Percentiles rank a stretch among this genome's conserved stretches.
phyloP scores from a whole-genome alignment of 352 stramenopile species.

The Globisporangium abappressorium region DNA sequence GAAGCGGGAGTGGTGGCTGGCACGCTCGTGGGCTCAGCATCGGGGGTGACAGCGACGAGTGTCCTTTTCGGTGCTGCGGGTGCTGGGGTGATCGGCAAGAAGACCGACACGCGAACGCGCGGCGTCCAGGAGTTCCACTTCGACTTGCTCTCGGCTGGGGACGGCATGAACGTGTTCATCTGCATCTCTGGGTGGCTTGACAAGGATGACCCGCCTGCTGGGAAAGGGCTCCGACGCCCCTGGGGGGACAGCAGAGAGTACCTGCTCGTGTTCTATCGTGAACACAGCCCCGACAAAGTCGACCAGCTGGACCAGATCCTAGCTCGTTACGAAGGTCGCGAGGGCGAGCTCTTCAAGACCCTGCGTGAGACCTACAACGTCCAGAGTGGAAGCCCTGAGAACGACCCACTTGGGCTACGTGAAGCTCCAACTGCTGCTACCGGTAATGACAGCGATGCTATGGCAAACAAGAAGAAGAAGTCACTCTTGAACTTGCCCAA shows the following conservation, averaged over 20 bases:
- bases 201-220: neutral
- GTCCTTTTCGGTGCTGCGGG: conserved; percentile 78
- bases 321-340: neutral
- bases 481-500: conserved; percentile 10
- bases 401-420: conserved; percentile 43
- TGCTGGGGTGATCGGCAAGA: conserved; percentile 73
- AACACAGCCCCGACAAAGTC: neutral
- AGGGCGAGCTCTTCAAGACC: neutral
- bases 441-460: neutral
- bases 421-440: neutral
- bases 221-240: neutral
- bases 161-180: conserved; percentile 31
- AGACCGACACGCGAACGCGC: conserved; percentile 69
- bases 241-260: neutral
- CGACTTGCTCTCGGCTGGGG: conserved; percentile 67
- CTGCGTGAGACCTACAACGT: neutral
- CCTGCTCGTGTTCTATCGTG: neutral
- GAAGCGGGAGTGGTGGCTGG: conserved; percentile 61
- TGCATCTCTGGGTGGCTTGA: neutral
- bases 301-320: neutral
- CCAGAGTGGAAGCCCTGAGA: conserved; percentile 19
- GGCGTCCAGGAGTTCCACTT: conserved; percentile 82
- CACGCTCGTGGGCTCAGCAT: conserved; percentile 47
- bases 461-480: conserved; percentile 4
- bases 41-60: conserved; percentile 68